Base-by-base conservation (phyloP, 1,284 basidiomycete species). In the Mycena citricolor region DNA sequence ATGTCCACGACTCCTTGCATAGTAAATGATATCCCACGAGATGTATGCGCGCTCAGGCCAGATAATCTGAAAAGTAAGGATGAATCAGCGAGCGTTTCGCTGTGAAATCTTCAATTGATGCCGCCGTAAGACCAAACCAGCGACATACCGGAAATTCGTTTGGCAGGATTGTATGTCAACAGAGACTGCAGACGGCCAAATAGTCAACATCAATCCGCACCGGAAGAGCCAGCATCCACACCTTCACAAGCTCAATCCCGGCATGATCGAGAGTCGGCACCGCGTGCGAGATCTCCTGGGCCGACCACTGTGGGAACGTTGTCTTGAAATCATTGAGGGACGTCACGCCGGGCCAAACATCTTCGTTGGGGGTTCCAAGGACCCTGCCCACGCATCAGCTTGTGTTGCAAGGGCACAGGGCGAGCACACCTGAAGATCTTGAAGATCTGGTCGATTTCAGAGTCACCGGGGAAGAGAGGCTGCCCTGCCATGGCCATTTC, bases 391-490 rank as follows among this genome's bases (percentile, higher is more conserved):
- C 13, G 24, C 32, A 57, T 53, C 38, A 47, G 33, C 26, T 10
- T 19, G 32, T 39, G 37, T 20, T 22, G 10, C 19, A 34, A 38
- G 26, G 17, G 23, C 40, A 21, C 16, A 24, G 30, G 36, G 4
- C 24, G 30, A 49, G 28, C 16, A 21, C 59, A 90, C 91, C 90
- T 82, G 79, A 99, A 99, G 61, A 98, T 99, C 68, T 94, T 91
- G 81, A 98, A 99, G 57, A 99, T 99, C 71, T 99, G 94, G 70
- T 99, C 95, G 59, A 99, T 99, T 69, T 99, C 95, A 21, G 94
- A 97, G 69, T 99, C 95, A 8, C 97, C 95, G 11, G 95, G 94
- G 79, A 98, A 98, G 19, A 98, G 76, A 2, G 95, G 94, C 55
- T 84, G 80, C 19, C 93, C 86, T 51, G 79, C 74, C 77, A 90